Evolutionary conservation across 1,284 basidiomycete genomes (phyloP), one percentile per base, ranked within the genome.

Genomic region (Phellopilus nigrolimitatus): DNA sequence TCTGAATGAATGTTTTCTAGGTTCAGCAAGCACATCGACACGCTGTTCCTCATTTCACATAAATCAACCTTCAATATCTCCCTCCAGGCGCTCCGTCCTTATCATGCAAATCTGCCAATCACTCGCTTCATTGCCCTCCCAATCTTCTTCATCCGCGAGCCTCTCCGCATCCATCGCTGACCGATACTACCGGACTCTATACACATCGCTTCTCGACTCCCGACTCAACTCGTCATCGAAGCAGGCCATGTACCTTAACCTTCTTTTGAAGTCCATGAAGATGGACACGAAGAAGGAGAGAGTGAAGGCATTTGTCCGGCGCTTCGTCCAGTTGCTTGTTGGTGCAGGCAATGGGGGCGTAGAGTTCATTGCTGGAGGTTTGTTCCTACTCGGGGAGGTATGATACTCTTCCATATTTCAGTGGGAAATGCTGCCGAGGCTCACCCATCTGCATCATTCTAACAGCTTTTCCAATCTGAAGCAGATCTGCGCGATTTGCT

Each of bases 211-310:
- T 4, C 80, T 89, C 31, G 95, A 99, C 62, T 71, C 75, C 0
- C 84, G 97, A 9, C 76, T 99, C 4, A 76, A 84, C 13, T 76
- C 77, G 1, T 93, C 93, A 13, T 91, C 88, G 25, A 98, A 99
- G 66, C 94, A 98, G 66, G 92, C 95, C 6, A 91, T 99, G 86
- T 99, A 97, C 67, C 79, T 99, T 58, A 99, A 99, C 66, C 71
- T 99, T 17, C 69, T 98, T 17, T 95, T 97, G 80, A 95, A 93
- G 64, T 86, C 91, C 13, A 71, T 98, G 60, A 97, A 97, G 68
- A 76, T 76, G 2, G 95, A 97, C 62, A 66, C 67, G 9, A 82
- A 81, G 47, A 58, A 67, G 0, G 79, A 79, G 53, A 77, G 93
- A 15, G 79, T 89, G 7, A 84, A 84, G 66, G 91, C 93, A 0